Evolutionary conservation across 345 rosid genomes (phyloP).

Genomic region (Kernera saxatilis): DNA sequence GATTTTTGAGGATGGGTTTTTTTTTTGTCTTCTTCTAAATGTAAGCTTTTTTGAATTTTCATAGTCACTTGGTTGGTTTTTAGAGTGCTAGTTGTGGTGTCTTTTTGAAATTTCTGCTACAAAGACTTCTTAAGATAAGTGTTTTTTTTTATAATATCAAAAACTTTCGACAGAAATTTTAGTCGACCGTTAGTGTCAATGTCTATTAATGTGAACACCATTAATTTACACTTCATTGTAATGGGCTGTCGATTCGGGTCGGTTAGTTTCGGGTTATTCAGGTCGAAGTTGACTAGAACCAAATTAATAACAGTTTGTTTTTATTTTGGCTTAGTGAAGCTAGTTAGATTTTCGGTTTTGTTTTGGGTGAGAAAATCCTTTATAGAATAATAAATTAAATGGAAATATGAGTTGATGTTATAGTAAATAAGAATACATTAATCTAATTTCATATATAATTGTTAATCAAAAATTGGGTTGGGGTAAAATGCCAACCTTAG

Average conservation of each 20-base stretch:
- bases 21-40: not conserved
- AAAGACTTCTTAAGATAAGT: not conserved
- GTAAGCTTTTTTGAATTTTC: constrained; percentile 17
- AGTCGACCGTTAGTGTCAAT: constrained; percentile 6
- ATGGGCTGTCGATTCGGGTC: not conserved
- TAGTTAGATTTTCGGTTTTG: not conserved
- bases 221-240: not conserved
- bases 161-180: not conserved
- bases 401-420: too few species aligned
- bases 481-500: too few species aligned
- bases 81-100: constrained; percentile 7
- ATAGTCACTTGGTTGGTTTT: not conserved
- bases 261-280: not conserved
- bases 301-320: not conserved
- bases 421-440: too few species aligned
- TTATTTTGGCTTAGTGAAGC: not conserved
- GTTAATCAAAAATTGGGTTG: too few species aligned
- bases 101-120: constrained; percentile 9
- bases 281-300: not conserved
- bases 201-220: not conserved
- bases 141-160: not conserved
- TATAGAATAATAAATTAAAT: too few species aligned
- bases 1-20: not conserved
- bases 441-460: too few species aligned
- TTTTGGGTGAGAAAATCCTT: too few species aligned